A percentile compares a stretch with the other conserved stretches of the same genome.
Evolutionary conservation across 106 monocot species (phyloP).

Genomic region (Acorus gramineus): DNA sequence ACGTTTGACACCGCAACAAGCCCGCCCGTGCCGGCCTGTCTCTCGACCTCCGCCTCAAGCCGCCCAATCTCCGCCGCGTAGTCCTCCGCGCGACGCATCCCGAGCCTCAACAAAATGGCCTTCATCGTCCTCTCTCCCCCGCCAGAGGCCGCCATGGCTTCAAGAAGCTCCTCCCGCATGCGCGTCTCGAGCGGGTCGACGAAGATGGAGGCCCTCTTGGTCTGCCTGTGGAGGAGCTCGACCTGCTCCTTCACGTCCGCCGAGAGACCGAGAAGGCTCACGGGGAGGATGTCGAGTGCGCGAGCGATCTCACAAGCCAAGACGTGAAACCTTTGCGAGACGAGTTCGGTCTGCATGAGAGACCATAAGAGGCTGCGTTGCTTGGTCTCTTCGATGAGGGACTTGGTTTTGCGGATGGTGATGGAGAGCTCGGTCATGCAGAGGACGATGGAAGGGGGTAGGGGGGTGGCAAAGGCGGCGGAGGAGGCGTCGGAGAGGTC

Average conservation of each 20-base stretch:
- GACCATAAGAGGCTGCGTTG: background rate
- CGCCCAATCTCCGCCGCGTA: conserved; percentile 24
- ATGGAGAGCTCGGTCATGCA: conserved; percentile 9
- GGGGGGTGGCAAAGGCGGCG: background rate
- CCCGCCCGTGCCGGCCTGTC: conserved; percentile 51
- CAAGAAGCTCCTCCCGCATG: background rate
- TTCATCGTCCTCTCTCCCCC: background rate
- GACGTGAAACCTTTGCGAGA: background rate
- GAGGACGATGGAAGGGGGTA: conserved; percentile 24
- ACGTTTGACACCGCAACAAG: conserved; percentile 35
- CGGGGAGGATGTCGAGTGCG: background rate
- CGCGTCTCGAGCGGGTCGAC: background rate
- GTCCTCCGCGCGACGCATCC: background rate
- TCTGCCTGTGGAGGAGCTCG: conserved; percentile 1
- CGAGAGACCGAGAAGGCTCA: background rate
- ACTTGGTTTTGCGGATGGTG: background rate
- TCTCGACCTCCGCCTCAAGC: conserved; percentile 15
- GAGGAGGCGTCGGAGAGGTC: conserved; percentile 20
- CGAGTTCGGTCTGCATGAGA: background rate
- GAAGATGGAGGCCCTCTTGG: background rate
- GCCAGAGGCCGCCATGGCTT: background rate
- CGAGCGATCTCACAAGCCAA: background rate
- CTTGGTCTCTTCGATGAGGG: background rate
- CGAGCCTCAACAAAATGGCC: background rate
- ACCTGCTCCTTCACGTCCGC: conserved; percentile 2